These are phyloP conservation scores for Candida sanyaensis DNA, from an alignment of 1,139 yeast genomes.

Conservation along the genomic window DNA sequence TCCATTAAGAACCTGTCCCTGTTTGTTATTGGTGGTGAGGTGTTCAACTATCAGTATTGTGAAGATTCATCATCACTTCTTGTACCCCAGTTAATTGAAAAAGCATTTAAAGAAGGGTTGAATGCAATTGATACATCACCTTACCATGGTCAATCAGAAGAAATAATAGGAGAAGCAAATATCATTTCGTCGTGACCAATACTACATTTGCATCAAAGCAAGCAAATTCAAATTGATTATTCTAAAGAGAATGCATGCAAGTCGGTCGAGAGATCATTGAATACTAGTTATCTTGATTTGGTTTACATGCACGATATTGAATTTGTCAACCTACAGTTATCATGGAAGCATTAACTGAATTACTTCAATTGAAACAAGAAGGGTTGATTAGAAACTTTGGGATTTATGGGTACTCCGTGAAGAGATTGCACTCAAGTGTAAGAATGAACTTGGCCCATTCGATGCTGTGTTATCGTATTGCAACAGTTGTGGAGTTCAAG, in stretches of 20 bases:
- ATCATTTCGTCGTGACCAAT: conserved; percentile 55
- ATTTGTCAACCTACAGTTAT: conserved; percentile 62
- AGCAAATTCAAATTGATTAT: conserved; percentile 79
- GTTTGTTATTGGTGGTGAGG: conserved; percentile 84
- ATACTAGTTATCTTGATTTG: conserved; percentile 70
- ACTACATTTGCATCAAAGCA: conserved; percentile 82
- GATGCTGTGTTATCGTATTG: conserved; percentile 82
- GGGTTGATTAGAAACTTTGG: conserved; percentile 73
- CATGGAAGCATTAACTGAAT: too few species aligned
- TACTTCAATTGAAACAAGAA: too few species aligned
- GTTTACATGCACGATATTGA: conserved; percentile 91
- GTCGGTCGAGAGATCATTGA: conserved; percentile 68
- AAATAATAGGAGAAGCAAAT: conserved; percentile 62
- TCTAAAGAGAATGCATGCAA: conserved; percentile 56
- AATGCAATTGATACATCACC: conserved; percentile 89
- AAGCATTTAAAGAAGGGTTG: conserved; percentile 68
- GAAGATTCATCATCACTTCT: conserved; percentile 63
- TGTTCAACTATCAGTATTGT: conserved; percentile 76
- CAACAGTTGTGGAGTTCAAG: conserved; percentile 67
- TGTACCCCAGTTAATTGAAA: conserved; percentile 53
- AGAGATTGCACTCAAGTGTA: conserved; percentile 47
- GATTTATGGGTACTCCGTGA: conserved; percentile 85
- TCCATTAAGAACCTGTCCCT: conserved; percentile 48
- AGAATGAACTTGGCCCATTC: conserved; percentile 47
- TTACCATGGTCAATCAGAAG: conserved; percentile 89